A percentile compares a stretch with the other conserved stretches of the same genome.
These are phyloP conservation scores for Isabelozyma gotoi DNA, from an alignment of 805 yeast genomes.

Conservation along the genomic window DNA sequence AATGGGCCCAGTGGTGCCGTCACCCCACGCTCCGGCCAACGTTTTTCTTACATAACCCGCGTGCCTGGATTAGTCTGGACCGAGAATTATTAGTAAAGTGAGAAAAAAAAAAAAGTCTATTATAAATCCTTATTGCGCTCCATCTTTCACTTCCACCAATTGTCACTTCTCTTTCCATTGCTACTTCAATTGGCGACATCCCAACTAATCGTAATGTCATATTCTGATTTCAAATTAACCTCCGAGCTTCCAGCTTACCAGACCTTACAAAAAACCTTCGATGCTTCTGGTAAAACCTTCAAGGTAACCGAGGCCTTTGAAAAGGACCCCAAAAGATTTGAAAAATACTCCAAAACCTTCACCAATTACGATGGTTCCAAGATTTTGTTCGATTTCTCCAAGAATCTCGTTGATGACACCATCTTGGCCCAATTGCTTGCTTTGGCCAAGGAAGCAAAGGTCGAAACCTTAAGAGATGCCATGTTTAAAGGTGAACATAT, in stretches of 20 bases:
- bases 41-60: too few relatives aligned
- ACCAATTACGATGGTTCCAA: conserved; percentile 83
- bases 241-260: conserved; percentile 84
- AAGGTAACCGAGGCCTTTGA: conserved; percentile 77
- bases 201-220: background rate
- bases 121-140: too few relatives aligned
- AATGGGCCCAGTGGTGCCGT: too few relatives aligned
- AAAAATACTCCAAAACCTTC: conserved; percentile 74
- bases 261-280: conserved; percentile 68
- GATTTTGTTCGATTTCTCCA: conserved; percentile 92
- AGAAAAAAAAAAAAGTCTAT: too few relatives aligned
- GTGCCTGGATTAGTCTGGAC: too few relatives aligned
- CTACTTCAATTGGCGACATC: background rate
- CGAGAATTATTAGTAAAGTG: background rate
- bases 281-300: conserved; percentile 66
- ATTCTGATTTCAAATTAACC: conserved; percentile 50
- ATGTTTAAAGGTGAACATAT: conserved; percentile 93
- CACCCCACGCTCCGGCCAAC: conserved; percentile 1
- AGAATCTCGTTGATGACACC: conserved; percentile 88
- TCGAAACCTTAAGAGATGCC: conserved; percentile 81
- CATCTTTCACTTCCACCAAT: too few relatives aligned
- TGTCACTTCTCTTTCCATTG: background rate
- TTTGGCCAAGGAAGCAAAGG: conserved; percentile 88
- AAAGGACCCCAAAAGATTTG: conserved; percentile 71
- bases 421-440: conserved; percentile 64